Evolutionary conservation across 257 asterid genomes (phyloP).

Genomic region (Solanum ossicruentum): DNA sequence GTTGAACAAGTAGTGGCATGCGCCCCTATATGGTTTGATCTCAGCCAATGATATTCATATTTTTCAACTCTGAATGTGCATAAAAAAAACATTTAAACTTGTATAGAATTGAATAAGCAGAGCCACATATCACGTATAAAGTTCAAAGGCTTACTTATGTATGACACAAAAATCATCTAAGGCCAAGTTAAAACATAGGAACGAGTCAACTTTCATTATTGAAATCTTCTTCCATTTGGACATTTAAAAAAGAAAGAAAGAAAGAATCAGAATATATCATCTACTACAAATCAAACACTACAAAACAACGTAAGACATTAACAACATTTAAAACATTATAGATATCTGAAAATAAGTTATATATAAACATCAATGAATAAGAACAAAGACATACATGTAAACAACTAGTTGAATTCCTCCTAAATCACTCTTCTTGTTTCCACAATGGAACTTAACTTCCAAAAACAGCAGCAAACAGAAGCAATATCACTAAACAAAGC

Average conservation of each 20-base stretch:
- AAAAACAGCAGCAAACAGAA: constrained; percentile 3
- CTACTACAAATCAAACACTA: background rate
- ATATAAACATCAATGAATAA: background rate
- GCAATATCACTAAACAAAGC: constrained; percentile 5
- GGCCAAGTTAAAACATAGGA: too few species aligned
- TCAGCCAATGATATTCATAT: too few species aligned
- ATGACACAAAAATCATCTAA: too few species aligned
- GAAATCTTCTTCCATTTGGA: background rate
- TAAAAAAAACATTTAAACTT: too few species aligned
- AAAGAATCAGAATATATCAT: background rate
- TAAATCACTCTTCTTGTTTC: background rate
- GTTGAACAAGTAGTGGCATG: too few species aligned
- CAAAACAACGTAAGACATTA: background rate
- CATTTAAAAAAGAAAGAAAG: background rate
- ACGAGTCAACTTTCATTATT: background rate
- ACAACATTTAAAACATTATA: background rate
- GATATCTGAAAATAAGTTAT: background rate
- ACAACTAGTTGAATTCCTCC: background rate
- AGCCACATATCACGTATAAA: too few species aligned
- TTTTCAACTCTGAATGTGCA: too few species aligned
- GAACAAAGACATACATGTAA: constrained; percentile 1
- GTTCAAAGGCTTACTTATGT: too few species aligned
- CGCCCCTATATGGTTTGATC: too few species aligned
- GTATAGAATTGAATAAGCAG: too few species aligned
- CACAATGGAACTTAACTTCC: constrained; percentile 51